Base-by-base conservation (phyloP, 75 land plant genomes). In the Pinus albicaulis region DNA sequence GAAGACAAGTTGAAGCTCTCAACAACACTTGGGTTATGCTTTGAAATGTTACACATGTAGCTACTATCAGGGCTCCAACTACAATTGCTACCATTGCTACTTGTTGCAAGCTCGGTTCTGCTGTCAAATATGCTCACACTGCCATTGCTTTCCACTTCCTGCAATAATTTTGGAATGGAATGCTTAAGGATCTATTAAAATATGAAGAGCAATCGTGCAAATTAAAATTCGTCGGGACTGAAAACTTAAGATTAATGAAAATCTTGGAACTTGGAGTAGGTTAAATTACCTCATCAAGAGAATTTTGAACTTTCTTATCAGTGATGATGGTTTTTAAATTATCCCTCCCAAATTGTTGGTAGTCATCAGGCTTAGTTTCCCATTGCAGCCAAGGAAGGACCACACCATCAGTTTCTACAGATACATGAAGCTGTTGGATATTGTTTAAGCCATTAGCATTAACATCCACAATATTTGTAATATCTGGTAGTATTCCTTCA, bases 371-470 rank as follows among this genome's bases (percentile, higher is more conserved):
- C 71, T 81, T 86, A 13, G 98, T 88, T 73, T 94, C 99, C 99
- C 99, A 97, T 59, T 92, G 84, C 80, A 97, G 78, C 99, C 99
- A 97, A n/a, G 99, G 99, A 53, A 97, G 75, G n/a, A 90, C 71
- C 76, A 97, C 86, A 11, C 98, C 99, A 84, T 97, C 99, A 80
- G 83, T 81, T 24, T 84, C 91, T 61, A 74, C 81, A 24, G 88
- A 83, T 22, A 56, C 28, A 78, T 77, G 23, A 56, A 7, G 64
- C 44, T 73, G 24, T 56, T 73, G 74, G 70, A 28, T 71, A 78
- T 71, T 53, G 76, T 19, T 36, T 66, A 16, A 69, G 65, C 36
- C 22, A 60, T 75, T 83, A 48, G 1, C 53, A 48, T 48, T 48
- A 48, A 48, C 53, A 48, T 48, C 53, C 76, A 34, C 71, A 26